Evolutionary conservation across 495 filamentous ascomycete genomes (phyloP).

Genomic region (Penicillium ochrochloron): DNA sequence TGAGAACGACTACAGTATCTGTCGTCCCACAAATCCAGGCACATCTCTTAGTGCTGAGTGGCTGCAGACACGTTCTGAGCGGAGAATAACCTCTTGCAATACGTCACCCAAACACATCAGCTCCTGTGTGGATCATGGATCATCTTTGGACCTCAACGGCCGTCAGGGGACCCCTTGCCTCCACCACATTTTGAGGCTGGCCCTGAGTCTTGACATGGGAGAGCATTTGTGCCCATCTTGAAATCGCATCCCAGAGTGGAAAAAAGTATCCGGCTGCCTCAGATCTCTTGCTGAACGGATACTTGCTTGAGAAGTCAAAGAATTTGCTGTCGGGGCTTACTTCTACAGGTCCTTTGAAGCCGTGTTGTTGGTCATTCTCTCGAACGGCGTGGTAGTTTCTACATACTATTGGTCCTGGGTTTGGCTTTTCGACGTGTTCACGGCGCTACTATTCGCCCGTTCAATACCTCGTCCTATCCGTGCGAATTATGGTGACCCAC

Average conservation of each 20-base stretch:
- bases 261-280: constrained; percentile 6
- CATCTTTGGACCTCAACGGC: constrained; percentile 21
- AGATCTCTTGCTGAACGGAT: constrained; percentile 20
- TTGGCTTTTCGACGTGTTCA: constrained; percentile 18
- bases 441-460: constrained; percentile 21
- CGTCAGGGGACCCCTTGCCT: constrained; percentile 18
- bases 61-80: constrained; percentile 6
- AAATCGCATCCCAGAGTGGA: constrained; percentile 23
- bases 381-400: not conserved
- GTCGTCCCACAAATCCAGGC: constrained; percentile 18
- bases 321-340: constrained; percentile 11
- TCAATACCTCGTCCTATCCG: not conserved
- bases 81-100: constrained; percentile 15
- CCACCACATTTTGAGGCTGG: constrained; percentile 5
- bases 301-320: constrained; percentile 20
- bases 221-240: not conserved
- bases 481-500: constrained; percentile 2
- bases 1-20: not conserved
- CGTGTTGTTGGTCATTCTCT: constrained; percentile 14
- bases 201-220: constrained; percentile 6
- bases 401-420: constrained; percentile 19
- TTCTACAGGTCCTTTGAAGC: constrained; percentile 9
- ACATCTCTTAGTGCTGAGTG: constrained; percentile 22
- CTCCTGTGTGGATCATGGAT: constrained; percentile 8
- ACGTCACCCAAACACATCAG: constrained; percentile 11